Evolutionary conservation across 2,329 filamentous ascomycete genomes (phyloP), one percentile per base, ranked within the genome.

Genomic region (Beauveria brongniartii): DNA sequence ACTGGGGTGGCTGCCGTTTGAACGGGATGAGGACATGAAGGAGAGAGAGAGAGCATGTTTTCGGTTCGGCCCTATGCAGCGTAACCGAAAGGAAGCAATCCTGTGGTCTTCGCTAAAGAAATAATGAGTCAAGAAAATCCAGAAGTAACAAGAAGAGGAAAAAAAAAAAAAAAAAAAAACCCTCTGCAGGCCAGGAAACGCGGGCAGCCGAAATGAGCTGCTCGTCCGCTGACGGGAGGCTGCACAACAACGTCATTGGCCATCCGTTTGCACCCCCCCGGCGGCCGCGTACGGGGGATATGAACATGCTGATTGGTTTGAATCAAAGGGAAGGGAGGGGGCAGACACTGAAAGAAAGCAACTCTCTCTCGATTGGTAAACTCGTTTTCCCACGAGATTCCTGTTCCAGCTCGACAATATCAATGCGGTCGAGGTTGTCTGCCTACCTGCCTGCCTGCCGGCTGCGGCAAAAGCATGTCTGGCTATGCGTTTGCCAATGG

Each of bases 201-300:
- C 22, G 44, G 18, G 14, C 10, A 48, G n/a, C 12, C 44, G 44
- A 22, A 22, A 22, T 48, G 44, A 48, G 44, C 44, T 47, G 40
- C 12, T n/a, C 10, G 44, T 22, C 44, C 22, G n/a, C 26, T 55
- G 54, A 46, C 41, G 54, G 53, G 10, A 30, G 24, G 40, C 54
- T 55, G 54, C 54, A 47, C n/a, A 16, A 37, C 41, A 47, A 55
- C 54, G 54, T 55, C 54, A 55, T 46, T 47, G 54, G 41, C 41
- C n/a, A 14, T 26, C 37, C 24, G 41, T 55, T 46, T 55, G 41
- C 24, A 20, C 5, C 28, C 26, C 40, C 40, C 40, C 5, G 16
- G 40, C 16, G 40, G 16, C 40, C 18, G 40, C 40, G 40, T 43
- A 43, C 18, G 18, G 30, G 12, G 30, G 40, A 12, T 12, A 34